phyloP scores from a whole-genome alignment of 192 early-diverging fungal genomes.

The Coemansia sp. region DNA sequence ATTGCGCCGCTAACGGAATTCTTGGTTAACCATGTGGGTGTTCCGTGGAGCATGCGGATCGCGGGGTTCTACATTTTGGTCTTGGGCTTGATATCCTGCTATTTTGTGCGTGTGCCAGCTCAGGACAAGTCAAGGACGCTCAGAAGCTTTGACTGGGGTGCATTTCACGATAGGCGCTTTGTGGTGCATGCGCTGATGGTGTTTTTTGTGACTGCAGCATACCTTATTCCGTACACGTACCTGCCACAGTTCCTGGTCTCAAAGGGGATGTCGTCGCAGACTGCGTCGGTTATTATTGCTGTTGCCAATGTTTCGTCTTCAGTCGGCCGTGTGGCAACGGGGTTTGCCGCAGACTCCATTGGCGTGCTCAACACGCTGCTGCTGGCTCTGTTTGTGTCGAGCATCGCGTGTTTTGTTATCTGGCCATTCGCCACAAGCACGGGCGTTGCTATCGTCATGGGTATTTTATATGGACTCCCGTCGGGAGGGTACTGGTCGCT shows the following conservation, averaged over 20 bases:
- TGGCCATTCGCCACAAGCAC: conserved; percentile 49
- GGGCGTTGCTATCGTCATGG: conserved; percentile 40
- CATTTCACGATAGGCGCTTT: conserved; percentile 38
- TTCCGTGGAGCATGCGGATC: conserved; percentile 57
- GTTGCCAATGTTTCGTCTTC: conserved; percentile 51
- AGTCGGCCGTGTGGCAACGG: conserved; percentile 32
- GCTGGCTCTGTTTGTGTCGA: conserved; percentile 18
- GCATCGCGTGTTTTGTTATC: conserved; percentile 27
- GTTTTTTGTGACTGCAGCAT: conserved; percentile 51
- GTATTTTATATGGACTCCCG: conserved; percentile 33
- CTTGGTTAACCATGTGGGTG: conserved; percentile 36
- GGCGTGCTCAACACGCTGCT: conserved; percentile 49
- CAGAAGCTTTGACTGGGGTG: conserved; percentile 38
- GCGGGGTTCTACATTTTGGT: conserved; percentile 56
- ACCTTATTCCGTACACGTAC: conserved; percentile 47
- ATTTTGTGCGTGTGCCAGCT: conserved; percentile 34
- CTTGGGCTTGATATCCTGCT: conserved; percentile 35
- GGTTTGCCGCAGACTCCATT: conserved; percentile 40
- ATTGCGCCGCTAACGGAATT: conserved; percentile 60
- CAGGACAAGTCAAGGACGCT: conserved; percentile 31
- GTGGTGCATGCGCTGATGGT: conserved; percentile 36
- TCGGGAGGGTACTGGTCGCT: conserved; percentile 52
- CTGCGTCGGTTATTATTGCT: conserved; percentile 46
- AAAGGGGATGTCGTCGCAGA: conserved; percentile 33
- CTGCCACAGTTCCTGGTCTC: conserved; percentile 44